These are phyloP conservation scores for Populus simonii DNA, from an alignment of 345 rosid species.

Conservation along the genomic window DNA sequence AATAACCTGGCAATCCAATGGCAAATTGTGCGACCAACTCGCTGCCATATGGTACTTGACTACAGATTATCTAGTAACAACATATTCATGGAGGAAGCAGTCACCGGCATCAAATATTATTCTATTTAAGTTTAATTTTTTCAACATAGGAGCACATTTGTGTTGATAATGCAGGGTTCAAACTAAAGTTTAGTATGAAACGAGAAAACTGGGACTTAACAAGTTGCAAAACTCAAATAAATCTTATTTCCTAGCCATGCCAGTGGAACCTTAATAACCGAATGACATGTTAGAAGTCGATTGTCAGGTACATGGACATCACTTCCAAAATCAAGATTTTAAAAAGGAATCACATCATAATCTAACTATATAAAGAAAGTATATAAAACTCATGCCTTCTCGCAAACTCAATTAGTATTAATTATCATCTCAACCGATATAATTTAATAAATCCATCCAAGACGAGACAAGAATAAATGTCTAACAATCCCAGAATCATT, in stretches of 20 bases:
- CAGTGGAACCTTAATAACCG: not conserved
- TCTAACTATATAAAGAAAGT: not conserved
- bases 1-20: not conserved
- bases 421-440: not conserved
- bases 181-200: not conserved
- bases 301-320: not conserved
- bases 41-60: not conserved
- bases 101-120: not conserved
- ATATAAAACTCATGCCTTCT: not conserved
- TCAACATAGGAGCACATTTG: not conserved
- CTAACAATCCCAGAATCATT: not conserved
- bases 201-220: not conserved
- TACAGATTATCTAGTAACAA: not conserved
- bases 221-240: not conserved
- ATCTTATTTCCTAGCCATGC: not conserved
- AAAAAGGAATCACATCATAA: slow-evolving; percentile 1
- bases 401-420: slow-evolving; percentile 2
- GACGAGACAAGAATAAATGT: not conserved
- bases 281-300: not conserved
- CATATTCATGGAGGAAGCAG: not conserved
- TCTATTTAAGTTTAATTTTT: not conserved
- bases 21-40: not conserved
- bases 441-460: not conserved
- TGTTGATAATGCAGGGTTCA: not conserved
- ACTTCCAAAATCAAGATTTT: slow-evolving; percentile 1